Conservation (phyloP, 2,329 filamentous ascomycete genomes). For the Berkeleyomyces basicola region DNA sequence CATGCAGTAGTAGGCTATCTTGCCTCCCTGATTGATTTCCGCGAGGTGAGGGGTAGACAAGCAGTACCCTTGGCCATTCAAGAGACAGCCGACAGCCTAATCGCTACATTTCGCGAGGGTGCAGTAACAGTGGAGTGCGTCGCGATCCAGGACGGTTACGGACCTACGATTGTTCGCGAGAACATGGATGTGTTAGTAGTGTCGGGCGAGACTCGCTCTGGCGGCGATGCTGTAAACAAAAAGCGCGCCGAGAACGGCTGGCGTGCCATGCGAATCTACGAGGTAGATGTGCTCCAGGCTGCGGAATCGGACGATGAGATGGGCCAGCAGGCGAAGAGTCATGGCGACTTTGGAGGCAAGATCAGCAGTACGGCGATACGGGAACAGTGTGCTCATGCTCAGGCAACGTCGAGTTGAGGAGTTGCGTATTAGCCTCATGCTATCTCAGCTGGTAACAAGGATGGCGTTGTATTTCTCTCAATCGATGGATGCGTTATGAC, state of each 20-base stretch:
- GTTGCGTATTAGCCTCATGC: not conserved
- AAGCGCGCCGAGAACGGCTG: conserved; percentile 62
- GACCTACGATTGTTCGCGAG: conserved; percentile 74
- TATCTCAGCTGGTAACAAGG: not conserved
- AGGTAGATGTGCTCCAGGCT: conserved; percentile 71
- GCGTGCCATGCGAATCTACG: conserved; percentile 60
- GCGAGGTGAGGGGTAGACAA: conserved; percentile 2
- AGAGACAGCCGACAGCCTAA: conserved; percentile 12
- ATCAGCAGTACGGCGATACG: conserved; percentile 84
- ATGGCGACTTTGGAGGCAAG: conserved; percentile 58
- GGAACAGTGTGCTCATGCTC: conserved; percentile 27
- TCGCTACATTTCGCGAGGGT: conserved; percentile 39
- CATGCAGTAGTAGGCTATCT: conserved; percentile 56
- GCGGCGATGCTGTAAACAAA: conserved; percentile 75
- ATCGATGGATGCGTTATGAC: not conserved
- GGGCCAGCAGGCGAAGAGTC: conserved; percentile 22
- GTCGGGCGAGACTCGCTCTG: conserved; percentile 71
- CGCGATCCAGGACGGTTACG: conserved; percentile 74
- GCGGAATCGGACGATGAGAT: conserved; percentile 23
- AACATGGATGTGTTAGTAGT: conserved; percentile 67
- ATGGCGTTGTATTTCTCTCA: not conserved
- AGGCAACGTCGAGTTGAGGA: not conserved
- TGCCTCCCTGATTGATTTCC: conserved; percentile 20
- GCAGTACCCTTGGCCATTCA: not conserved
- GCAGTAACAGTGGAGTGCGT: conserved; percentile 58